Base-by-base conservation (phyloP, 208 protist genomes). In the Leishmania amazonensis region DNA sequence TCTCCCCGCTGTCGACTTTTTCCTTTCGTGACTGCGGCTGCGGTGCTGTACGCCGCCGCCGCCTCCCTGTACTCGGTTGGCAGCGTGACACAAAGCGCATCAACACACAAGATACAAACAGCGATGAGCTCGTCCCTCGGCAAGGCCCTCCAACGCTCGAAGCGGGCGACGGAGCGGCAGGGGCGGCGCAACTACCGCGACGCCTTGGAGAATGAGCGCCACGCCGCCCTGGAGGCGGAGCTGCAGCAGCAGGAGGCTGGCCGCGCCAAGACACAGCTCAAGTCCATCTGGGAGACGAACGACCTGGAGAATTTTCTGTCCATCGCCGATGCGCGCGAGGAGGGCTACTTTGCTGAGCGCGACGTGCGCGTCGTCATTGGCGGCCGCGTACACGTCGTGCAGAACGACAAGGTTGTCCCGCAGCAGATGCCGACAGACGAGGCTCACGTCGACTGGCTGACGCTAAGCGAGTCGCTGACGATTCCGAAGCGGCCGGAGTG, bases 271-370 rank as follows among this genome's bases (percentile, higher is more conserved):
- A 54, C 75, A 15, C 79, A 78, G 60, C 89, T 98, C 35, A 90
- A 96, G 87, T 97, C 93, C 73, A 95, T 98, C 72, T 97, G 94
- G 93, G 93, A 97, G 77, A 95, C 91, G 6, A 98, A 90, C 79
- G 90, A 95, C 53, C 82, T 98, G 11, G 92, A 97, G 45, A 89
- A 96, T 81, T 97, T 98, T 65, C 84, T 98, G 19, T 78, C 88
- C 57, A 97, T 95, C 75, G 94, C 96, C 9, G 94, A 98, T 81
- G 90, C 91, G 51, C 91, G 91, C n/a, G 92, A 97, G 84, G 83
- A 93, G 79, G 91, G 93, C 57, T 98, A 96, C 88, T 89, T 91
- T 58, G 94, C 94, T 5, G 93, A 96, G 79, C 88, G 93, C 38
- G 89, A 97, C 65, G 86, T 96, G 35, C 88, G 88, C 57, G 88